Evolutionary conservation across 306 rosid species (phyloP), one percentile per base, ranked within the genome.

Genomic region (Fragaria nilgerrensis): DNA sequence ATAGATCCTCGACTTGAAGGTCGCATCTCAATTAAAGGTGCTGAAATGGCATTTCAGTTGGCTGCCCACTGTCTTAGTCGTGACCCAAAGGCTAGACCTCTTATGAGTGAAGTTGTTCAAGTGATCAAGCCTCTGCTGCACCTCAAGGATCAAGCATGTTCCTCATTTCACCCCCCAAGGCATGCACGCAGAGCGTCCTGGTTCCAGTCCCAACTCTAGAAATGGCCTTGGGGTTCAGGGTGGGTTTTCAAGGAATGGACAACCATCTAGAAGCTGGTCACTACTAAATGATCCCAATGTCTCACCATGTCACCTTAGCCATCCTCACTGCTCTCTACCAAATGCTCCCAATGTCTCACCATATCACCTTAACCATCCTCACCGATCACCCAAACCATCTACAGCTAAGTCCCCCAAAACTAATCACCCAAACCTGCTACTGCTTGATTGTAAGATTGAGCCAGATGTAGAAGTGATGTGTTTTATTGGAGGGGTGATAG

Each of bases 1-100:
- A 32, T 92, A 41, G 96, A 92, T 72, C 90, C 92, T 14, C 80
- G 73, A 5, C 84, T 92, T 23, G 75, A 87, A 56, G 93, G 90
- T 0, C 72, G 67, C 1, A 90, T 68, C 78, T 83, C 96, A 0
- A 17, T 61, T 5, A 86, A n/a, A 64, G 89, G 76, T 29, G 86
- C 92, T 10, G 72, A 73, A 3, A 83, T 20, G 20, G 87, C 86
- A 0, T 25, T 84, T 59, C 77, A 37, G 25, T 37, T 92, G 74
- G 90, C 91, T 2, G 69, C 70, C 12, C 75, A 47, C 1, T 92
- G 97, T 50, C 36, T 87, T 50, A 41, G 66, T 36, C 59, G 45
- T 0, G 84, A 88, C 37, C 88, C 86, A 5, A 90, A 73, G 70
- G 43, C 68, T 41, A 81, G 96, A 68, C 96, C 97, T 0, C 48